Base-by-base conservation (phyloP, 1,139 yeast species). In the Candida sojae region DNA sequence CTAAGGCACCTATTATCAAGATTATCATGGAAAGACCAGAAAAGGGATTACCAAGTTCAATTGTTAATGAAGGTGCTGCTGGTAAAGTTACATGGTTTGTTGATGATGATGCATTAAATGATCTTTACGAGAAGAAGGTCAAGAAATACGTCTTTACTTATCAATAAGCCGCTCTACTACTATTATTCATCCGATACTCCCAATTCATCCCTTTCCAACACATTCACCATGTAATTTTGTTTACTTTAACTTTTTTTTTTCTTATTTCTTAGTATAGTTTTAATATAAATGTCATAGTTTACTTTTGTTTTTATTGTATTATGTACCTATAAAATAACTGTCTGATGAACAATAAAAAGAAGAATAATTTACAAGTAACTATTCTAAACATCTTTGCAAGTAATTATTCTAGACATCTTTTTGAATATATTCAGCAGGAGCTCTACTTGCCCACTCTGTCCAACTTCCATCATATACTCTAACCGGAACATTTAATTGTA, bases 51-150 rank as follows among this genome's bases (percentile, higher is more conserved):
- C 99, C 99, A 25, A 88, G 96, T 53, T 85, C 96, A 52, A 86
- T 93, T 49, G 97, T 93, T 53, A 92, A 92, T 65, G 98, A 91
- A 68, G 90, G 91, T 33, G 97, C 97, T 26, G 97, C 96, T 2
- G 98, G 98, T 31, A 88, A 88, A 70, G 97, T 93, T 8, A 83
- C 93, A 13, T 93, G 99, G 99, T 93, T 93, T 73, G 98, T 93
- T 42, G 99, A 93, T 68, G 90, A 90, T 61, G 97, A 88, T 58
- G 98, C 99, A 6, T 80, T 93, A 58, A 83, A 85, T 50, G 97
- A 92, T 59, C 86, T 88, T 52, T 83, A 82, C 63, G 80, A 75
- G 53, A 80, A 86, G 46, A 84, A 89, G 26, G 86, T 86, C 73
- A 86, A 85, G 69, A 84, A 85, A 67, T 87, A 87, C 43, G 41